Evolutionary conservation across 306 rosid genomes (phyloP).

Genomic region (Begonia peltatifolia): DNA sequence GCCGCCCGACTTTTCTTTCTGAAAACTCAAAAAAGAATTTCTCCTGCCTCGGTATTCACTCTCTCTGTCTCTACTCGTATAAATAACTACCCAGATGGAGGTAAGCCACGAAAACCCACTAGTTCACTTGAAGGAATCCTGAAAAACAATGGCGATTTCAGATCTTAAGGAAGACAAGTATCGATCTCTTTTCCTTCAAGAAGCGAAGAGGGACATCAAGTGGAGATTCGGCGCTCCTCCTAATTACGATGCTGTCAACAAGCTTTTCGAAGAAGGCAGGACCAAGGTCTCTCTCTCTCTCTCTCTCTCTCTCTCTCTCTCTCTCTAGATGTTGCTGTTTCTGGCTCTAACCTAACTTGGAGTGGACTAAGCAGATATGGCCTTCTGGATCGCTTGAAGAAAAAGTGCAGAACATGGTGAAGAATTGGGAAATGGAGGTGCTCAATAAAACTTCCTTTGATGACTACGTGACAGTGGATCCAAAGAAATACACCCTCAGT

Average conservation of each 20-base stretch:
- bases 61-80: too few species aligned
- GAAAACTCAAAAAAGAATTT: too few species aligned
- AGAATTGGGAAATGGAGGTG: constrained; percentile 55
- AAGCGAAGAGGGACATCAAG: constrained; percentile 32
- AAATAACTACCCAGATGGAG: too few species aligned
- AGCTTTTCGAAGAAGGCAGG: constrained; percentile 49
- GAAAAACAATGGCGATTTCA: constrained; percentile 16
- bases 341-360: neutral
- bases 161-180: constrained; percentile 27
- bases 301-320: neutral
- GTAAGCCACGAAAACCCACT: too few species aligned
- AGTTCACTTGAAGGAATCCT: too few species aligned
- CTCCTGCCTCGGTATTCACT: too few species aligned
- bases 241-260: constrained; percentile 36
- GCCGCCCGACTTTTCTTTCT: too few species aligned
- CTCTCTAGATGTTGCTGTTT: neutral
- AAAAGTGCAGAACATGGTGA: constrained; percentile 36
- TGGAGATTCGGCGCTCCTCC: constrained; percentile 54
- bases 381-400: constrained; percentile 48
- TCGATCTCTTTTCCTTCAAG: constrained; percentile 24
- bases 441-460: constrained; percentile 22
- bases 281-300: constrained; percentile 26
- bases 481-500: constrained; percentile 28
- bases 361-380: constrained; percentile 31
- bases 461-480: constrained; percentile 33